These are phyloP conservation scores for Cichorium intybus DNA, from an alignment of 140 eudicot genomes.

Conservation along the genomic window DNA sequence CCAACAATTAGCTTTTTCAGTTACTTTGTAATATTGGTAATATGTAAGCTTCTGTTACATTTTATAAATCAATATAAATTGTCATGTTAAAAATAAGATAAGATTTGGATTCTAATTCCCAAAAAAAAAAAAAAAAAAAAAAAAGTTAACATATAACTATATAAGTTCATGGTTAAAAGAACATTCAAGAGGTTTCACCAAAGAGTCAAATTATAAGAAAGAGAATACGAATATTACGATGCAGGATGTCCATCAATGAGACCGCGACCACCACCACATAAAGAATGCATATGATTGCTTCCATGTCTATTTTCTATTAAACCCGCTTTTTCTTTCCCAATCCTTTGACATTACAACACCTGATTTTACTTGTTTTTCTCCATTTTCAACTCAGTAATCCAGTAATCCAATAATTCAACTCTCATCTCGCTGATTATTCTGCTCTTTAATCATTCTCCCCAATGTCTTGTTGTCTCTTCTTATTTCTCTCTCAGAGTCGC, in stretches of 20 bases:
- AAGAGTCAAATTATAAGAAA: background rate
- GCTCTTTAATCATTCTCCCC: constrained; percentile 4
- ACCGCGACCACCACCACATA: constrained; percentile 25
- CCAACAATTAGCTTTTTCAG: no score
- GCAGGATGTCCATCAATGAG: background rate
- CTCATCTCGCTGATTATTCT: background rate
- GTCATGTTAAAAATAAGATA: no score
- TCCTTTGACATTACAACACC: constrained; percentile 23
- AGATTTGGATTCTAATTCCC: no score
- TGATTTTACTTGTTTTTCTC: constrained; percentile 6
- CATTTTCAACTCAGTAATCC: constrained; percentile 30
- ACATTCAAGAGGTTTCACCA: constrained; percentile 5
- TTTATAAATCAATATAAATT: no score
- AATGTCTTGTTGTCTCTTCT: constrained; percentile 10
- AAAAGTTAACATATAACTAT: no score
- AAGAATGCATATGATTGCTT: constrained; percentile 35
- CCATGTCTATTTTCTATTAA: constrained; percentile 15
- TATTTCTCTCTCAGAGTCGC: background rate
- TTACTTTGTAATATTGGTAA: no score
- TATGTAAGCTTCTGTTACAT: no score
- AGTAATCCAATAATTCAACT: constrained; percentile 10
- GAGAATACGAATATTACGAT: constrained; percentile 20
- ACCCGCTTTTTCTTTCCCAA: constrained; percentile 20
- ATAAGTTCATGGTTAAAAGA: constrained; percentile 1
- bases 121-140: no score